Base-by-base conservation (phyloP, 179 eudicot genomes). In the Carnegiea gigantea region DNA sequence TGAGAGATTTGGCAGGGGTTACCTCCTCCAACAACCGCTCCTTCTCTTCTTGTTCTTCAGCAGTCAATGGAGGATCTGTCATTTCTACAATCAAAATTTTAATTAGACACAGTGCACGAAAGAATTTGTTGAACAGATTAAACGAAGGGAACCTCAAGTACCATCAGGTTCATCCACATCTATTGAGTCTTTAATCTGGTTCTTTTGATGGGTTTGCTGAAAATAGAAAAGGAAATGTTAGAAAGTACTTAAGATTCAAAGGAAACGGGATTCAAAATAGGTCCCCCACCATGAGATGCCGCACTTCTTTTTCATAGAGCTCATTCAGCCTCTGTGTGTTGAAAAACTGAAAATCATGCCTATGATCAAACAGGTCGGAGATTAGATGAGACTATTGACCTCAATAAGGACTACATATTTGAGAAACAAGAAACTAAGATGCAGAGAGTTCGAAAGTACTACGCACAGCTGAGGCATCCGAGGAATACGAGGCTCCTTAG, bases 321-420 rank as follows among this genome's bases (percentile, higher is more conserved):
- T 95, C 98, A 84, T 79, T 93, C 49, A 97, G 89, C 86, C 99
- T 92, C 80, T 95, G 95, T 20, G 98, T 87, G 83, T 96, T 95
- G 84, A 96, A 96, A 88, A 96, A 96, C 89, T 96, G 99, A 81
- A 96, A 96, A 86, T 97, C 99, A 74, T 97, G 99, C 90, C 98
- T 96, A 78, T 30, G 62, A n/a, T 60, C 65, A n/a, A 36, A 70
- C 36, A 79, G 49, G 62, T 57, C 24, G 10, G 20, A 57, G 57
- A 72, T 62, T 40, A 28, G 75, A 51, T 51, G 57, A 13, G 73
- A 70, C 46, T 33, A 70, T 33, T 13, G 20, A 17, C 9, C 43
- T 7, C 44, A 70, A 18, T 46, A 36, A 14, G 46, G 73, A 33
- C 44, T 14, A 17, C 21, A 30, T 6, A 70, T 26, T 68, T 68